These are phyloP conservation scores for Pseudonitzschia multistriata DNA, from an alignment of 108 stramenopile genomes.

Conservation along the genomic window DNA sequence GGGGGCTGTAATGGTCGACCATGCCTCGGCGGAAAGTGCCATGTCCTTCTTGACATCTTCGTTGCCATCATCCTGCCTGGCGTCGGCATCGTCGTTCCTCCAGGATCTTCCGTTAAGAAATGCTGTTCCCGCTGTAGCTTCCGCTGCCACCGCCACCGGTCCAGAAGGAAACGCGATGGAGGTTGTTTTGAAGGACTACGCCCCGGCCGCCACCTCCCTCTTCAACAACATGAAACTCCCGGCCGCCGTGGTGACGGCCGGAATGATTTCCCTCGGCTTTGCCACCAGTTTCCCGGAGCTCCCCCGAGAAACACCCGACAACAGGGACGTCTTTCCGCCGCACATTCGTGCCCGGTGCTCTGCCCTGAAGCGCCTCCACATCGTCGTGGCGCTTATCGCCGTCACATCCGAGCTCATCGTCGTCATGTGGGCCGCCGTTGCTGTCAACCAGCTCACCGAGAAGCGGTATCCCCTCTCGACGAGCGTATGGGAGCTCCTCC, in stretches of 20 bases:
- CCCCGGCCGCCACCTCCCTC: slow-evolving; percentile 25
- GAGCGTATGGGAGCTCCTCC: slow-evolving; percentile 43
- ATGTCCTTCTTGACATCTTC: too few relatives aligned
- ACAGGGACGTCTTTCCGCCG: neutral
- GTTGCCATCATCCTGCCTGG: too few relatives aligned
- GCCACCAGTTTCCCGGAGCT: neutral
- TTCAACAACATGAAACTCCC: slow-evolving; percentile 32
- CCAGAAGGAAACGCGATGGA: too few relatives aligned
- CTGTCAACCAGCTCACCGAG: slow-evolving; percentile 40
- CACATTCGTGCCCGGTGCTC: neutral
- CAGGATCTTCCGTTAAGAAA: too few relatives aligned
- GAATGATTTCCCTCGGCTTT: slow-evolving; percentile 24
- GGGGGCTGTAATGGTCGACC: too few relatives aligned
- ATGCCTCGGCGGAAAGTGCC: too few relatives aligned
- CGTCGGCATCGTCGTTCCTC: too few relatives aligned
- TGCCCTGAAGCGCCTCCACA: slow-evolving; percentile 8
- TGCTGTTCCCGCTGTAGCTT: neutral
- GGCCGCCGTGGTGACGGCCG: slow-evolving; percentile 22
- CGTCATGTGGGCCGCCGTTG: slow-evolving; percentile 38
- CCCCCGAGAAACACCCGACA: neutral
- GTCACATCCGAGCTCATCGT: slow-evolving; percentile 25
- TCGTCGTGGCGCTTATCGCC: slow-evolving; percentile 19
- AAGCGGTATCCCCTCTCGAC: slow-evolving; percentile 13
- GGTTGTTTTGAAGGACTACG: slow-evolving; percentile 13
- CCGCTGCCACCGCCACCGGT: neutral